phyloP scores from a whole-genome alignment of 768 basidiomycete species.

The Russula compacta region DNA sequence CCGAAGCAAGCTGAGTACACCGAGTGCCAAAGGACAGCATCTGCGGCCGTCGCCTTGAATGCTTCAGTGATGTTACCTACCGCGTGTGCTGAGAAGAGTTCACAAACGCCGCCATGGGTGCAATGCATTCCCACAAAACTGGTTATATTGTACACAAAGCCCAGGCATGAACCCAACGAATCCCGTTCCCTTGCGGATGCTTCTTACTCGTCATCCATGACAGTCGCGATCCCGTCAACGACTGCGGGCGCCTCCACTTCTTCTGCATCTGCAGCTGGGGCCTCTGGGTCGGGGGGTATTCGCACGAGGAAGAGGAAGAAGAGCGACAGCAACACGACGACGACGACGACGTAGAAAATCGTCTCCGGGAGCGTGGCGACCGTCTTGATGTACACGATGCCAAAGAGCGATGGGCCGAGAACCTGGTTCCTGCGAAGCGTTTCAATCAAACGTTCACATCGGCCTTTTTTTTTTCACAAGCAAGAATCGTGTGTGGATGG shows the following conservation, averaged over 20 bases:
- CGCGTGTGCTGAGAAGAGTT: neutral
- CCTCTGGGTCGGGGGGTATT: slow-evolving; percentile 22
- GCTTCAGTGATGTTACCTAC: neutral
- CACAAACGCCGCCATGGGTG: neutral
- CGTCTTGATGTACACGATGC: slow-evolving; percentile 60
- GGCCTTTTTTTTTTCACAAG: no score
- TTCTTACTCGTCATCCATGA: neutral
- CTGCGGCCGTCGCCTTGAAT: no score
- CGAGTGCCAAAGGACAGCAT: neutral
- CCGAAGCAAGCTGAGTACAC: neutral
- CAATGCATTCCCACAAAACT: neutral
- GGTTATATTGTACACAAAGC: neutral
- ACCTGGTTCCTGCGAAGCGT: slow-evolving; percentile 42
- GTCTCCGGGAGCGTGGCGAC: slow-evolving; percentile 60
- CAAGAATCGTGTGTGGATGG: neutral
- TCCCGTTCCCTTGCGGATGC: neutral
- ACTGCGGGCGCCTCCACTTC: neutral
- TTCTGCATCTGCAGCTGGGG: neutral
- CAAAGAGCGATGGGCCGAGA: slow-evolving; percentile 64
- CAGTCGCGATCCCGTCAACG: neutral
- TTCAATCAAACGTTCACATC: neutral
- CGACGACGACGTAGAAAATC: slow-evolving; percentile 54
- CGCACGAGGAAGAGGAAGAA: slow-evolving; percentile 40
- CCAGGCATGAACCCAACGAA: no score
- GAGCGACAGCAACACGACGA: slow-evolving; percentile 34